These are phyloP conservation scores for Lachancea cidri DNA, from an alignment of 805 yeast species.

Conservation along the genomic window DNA sequence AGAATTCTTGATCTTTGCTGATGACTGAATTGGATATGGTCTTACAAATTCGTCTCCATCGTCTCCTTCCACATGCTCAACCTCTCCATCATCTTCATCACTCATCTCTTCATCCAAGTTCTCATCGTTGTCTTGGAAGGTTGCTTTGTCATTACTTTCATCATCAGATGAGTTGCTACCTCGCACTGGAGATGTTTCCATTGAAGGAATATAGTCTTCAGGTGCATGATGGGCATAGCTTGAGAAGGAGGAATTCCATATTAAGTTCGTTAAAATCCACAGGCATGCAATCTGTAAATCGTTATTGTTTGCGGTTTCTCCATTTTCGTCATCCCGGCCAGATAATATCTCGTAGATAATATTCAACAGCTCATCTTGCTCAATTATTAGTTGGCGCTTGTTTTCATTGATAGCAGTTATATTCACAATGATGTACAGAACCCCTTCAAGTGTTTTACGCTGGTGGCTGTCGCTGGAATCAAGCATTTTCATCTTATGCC, in stretches of 20 bases:
- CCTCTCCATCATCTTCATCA: neutral
- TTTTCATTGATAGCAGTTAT: conserved; percentile 32
- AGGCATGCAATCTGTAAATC: conserved; percentile 29
- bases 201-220: neutral
- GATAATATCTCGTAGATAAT: conserved; percentile 24
- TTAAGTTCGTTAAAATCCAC: conserved; percentile 30
- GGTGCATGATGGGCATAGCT: conserved; percentile 1
- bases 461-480: conserved; percentile 20
- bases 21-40: conserved; percentile 7
- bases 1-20: conserved; percentile 15
- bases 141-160: conserved; percentile 3
- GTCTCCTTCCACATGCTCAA: conserved; percentile 4
- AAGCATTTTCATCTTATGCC: conserved; percentile 25
- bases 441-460: conserved; percentile 27
- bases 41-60: conserved; percentile 17
- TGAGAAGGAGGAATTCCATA: conserved; percentile 29
- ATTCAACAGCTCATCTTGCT: conserved; percentile 26
- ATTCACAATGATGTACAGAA: conserved; percentile 31
- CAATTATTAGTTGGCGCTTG: conserved; percentile 29
- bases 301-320: conserved; percentile 16
- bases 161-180: conserved; percentile 1
- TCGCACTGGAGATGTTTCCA: neutral
- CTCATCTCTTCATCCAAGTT: neutral
- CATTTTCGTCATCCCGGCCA: conserved; percentile 16
- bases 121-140: conserved; percentile 5